A percentile compares a stretch with the other conserved stretches of the same genome.
Evolutionary conservation across 2,329 filamentous ascomycete species (phyloP).

Genomic region (Rhynchosporium agropyri): DNA sequence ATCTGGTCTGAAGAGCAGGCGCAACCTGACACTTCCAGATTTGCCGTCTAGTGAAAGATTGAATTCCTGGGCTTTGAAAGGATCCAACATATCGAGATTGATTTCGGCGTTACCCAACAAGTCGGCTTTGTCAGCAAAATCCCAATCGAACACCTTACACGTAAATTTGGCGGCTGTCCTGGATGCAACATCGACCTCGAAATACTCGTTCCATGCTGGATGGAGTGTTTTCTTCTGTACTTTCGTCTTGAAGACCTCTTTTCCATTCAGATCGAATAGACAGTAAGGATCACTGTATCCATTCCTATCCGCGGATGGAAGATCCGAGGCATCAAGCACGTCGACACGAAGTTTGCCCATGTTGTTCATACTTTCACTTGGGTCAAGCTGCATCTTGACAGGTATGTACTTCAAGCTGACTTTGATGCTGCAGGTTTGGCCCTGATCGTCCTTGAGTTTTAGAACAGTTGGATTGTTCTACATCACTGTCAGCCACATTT

Average conservation of each 20-base stretch:
- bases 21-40: conserved; percentile 79
- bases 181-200: conserved; percentile 81
- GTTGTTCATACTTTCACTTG: conserved; percentile 97
- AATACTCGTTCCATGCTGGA: conserved; percentile 95
- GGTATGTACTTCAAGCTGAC: conserved; percentile 95
- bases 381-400: conserved; percentile 89
- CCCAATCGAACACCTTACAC: conserved; percentile 89
- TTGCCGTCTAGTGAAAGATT: conserved; percentile 81
- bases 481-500: conserved; percentile 24
- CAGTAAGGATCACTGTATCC: conserved; percentile 97
- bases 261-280: conserved; percentile 88
- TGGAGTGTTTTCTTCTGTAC: conserved; percentile 95
- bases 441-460: conserved; percentile 76
- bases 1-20: conserved; percentile 88
- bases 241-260: conserved; percentile 93
- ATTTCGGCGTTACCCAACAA: conserved; percentile 79
- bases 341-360: conserved; percentile 96
- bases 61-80: conserved; percentile 79
- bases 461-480: conserved; percentile 89
- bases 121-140: conserved; percentile 94
- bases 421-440: conserved; percentile 75
- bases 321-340: conserved; percentile 79
- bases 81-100: conserved; percentile 77
- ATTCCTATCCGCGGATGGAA: conserved; percentile 94
- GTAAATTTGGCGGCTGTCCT: conserved; percentile 82